A percentile compares a stretch with the other conserved stretches of the same genome.
Evolutionary conservation across 2,329 filamentous ascomycete genomes (phyloP).

Genomic region (Scortechinia acanthostroma): DNA sequence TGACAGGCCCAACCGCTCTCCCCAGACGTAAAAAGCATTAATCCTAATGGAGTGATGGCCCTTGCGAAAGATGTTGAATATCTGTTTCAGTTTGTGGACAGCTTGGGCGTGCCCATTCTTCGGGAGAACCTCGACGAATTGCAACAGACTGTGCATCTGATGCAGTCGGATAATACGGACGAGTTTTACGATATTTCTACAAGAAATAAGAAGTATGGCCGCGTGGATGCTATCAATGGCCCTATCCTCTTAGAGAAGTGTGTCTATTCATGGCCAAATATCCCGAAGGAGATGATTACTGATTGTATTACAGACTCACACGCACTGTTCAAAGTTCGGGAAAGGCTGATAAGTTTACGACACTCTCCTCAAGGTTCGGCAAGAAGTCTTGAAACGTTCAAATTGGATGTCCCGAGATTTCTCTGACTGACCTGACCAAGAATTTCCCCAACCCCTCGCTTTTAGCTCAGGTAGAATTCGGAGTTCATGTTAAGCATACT

Average conservation of each 20-base stretch:
- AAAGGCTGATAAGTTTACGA: constrained; percentile 33
- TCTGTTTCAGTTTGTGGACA: constrained; percentile 78
- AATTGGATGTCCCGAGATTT: no score
- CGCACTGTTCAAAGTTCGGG: constrained; percentile 44
- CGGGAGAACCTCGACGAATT: constrained; percentile 86
- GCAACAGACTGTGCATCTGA: constrained; percentile 81
- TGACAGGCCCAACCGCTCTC: constrained; percentile 69
- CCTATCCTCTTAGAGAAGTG: constrained; percentile 88
- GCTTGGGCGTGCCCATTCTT: constrained; percentile 75
- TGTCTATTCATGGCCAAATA: constrained; percentile 12
- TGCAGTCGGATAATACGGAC: constrained; percentile 84
- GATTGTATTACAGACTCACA: constrained; percentile 44
- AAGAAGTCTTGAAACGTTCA: constrained; percentile 1
- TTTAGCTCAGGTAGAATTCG: no score
- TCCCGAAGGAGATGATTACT: not conserved
- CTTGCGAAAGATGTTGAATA: constrained; percentile 79
- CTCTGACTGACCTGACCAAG: no score
- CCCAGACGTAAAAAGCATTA: constrained; percentile 75
- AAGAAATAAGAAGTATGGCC: constrained; percentile 85
- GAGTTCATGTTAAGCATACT: no score
- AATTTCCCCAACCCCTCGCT: no score
- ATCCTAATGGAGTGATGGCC: constrained; percentile 74
- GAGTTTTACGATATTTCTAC: constrained; percentile 92
- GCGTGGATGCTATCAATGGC: constrained; percentile 85
- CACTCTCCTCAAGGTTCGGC: not conserved